Evolutionary conservation across 1,139 yeast species (phyloP).

Genomic region (Candida sanyaensis): DNA sequence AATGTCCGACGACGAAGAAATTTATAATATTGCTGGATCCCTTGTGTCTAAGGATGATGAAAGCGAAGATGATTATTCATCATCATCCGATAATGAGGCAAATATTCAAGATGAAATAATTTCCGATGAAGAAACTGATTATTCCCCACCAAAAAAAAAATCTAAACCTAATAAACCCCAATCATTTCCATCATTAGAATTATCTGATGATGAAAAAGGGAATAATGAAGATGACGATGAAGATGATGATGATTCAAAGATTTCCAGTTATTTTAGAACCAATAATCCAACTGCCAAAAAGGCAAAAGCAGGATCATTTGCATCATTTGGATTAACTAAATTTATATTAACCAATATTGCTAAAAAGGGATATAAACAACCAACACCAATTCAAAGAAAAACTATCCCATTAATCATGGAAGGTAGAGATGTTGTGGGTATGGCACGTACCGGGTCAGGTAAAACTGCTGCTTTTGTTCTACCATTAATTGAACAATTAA

Average conservation of each 20-base stretch:
- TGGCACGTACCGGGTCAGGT: constrained; percentile 99
- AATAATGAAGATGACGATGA: constrained; percentile 28
- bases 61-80: constrained; percentile 37
- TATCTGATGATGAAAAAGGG: constrained; percentile 61
- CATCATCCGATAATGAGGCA: constrained; percentile 23
- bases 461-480: constrained; percentile 97
- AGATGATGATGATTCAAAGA: constrained; percentile 40
- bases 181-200: constrained; percentile 65
- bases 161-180: constrained; percentile 18
- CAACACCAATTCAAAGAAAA: constrained; percentile 97
- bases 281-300: constrained; percentile 55
- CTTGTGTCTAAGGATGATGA: constrained; percentile 50
- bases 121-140: constrained; percentile 26
- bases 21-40: constrained; percentile 64
- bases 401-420: constrained; percentile 89
- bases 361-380: constrained; percentile 88
- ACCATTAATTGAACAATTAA: constrained; percentile 78
- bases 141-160: constrained; percentile 17
- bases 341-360: constrained; percentile 67
- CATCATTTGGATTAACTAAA: constrained; percentile 86
- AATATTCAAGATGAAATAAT: constrained; percentile 63
- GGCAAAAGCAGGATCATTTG: constrained; percentile 82
- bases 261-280: constrained; percentile 30
- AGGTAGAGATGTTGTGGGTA: constrained; percentile 93
- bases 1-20: constrained; percentile 60